Base-by-base conservation (phyloP, 2,329 filamentous ascomycete genomes). In the Diaporthe sp. region DNA sequence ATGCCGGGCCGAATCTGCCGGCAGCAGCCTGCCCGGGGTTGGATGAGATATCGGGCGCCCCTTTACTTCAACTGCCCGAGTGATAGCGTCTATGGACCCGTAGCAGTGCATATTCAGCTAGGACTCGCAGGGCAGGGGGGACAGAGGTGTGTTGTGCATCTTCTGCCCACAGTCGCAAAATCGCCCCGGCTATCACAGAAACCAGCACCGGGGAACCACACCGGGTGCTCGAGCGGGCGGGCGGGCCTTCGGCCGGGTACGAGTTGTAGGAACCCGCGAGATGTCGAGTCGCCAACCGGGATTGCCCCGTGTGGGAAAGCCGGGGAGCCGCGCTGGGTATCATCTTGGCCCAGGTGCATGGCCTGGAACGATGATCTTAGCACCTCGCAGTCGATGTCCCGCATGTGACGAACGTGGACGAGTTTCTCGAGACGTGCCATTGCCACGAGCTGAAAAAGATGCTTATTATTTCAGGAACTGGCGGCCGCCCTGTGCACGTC, bases 361-460 rank as follows among this genome's bases (percentile, higher is more conserved):
- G 42, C 42, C 17, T 65, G 61, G 61, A 49, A 49, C 42, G 61
- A 49, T 44, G 61, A 65, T 65, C 61, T 34, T n/a, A 34, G 25
- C 61, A 47, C 61, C 25, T 49, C 20, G 39, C 25, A 31, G 37
- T 17, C n/a, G 60, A 17, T 31, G 42, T 6, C 20, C 28, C 65
- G 34, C 34, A 25, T 68, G 47, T 25, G 22, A 39, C n/a, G 34
- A 53, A 55, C 34, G 8, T 13, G 49, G 47, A 13, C 22, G 55
- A 55, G 7, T 55, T 70, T 42, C 9, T 70, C 34, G 65, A 70
- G 49, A 39, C n/a, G 65, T 42, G 47, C 31, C 44, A 42, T 70
- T 70, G 47, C 65, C 65, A 70, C 65, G 65, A 39, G 49, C 65
- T 70, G 65, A 70, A 55, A 68, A 55, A 42, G 34, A 22, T 37